These are phyloP conservation scores for Mucor piriformis DNA, from an alignment of 371 early-diverging fungal species.

Conservation along the genomic window DNA sequence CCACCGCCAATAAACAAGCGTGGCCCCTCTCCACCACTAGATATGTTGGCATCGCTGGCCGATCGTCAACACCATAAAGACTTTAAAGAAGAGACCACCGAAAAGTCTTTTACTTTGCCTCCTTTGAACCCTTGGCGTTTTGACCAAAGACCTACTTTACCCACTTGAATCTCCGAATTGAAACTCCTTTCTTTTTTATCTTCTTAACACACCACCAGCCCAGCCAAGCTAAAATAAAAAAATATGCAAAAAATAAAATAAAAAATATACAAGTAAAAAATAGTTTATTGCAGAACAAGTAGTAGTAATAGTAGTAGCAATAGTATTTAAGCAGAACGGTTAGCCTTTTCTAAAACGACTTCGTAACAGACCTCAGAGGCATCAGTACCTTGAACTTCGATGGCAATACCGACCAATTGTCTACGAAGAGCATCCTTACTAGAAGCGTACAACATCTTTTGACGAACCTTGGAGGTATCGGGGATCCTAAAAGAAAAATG, in stretches of 20 bases:
- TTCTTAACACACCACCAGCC: too few relatives aligned
- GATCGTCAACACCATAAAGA: slow-evolving; percentile 32
- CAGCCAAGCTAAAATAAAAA: neutral
- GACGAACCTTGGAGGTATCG: slow-evolving; percentile 73
- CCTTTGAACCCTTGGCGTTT: slow-evolving; percentile 24
- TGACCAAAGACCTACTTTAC: slow-evolving; percentile 16
- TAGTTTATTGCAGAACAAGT: neutral
- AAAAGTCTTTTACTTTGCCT: slow-evolving; percentile 27
- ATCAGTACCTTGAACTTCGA: slow-evolving; percentile 89
- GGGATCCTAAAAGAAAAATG: slow-evolving; percentile 88
- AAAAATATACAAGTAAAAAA: neutral
- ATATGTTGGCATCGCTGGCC: slow-evolving; percentile 44
- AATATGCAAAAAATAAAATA: neutral
- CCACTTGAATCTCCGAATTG: slow-evolving; percentile 9
- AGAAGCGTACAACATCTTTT: slow-evolving; percentile 94
- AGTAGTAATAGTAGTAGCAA: neutral
- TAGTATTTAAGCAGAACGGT: slow-evolving; percentile 40
- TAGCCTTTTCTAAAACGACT: slow-evolving; percentile 77
- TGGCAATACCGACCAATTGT: slow-evolving; percentile 73
- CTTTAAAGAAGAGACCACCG: slow-evolving; percentile 11
- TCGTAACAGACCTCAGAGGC: slow-evolving; percentile 72
- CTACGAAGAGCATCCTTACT: slow-evolving; percentile 84
- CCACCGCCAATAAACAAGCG: neutral
- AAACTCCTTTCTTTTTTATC: too few relatives aligned
- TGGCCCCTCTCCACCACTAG: slow-evolving; percentile 29